Evolutionary conservation across 164 flowering plant species (phyloP).

Genomic region (Warburgia ugandensis): DNA sequence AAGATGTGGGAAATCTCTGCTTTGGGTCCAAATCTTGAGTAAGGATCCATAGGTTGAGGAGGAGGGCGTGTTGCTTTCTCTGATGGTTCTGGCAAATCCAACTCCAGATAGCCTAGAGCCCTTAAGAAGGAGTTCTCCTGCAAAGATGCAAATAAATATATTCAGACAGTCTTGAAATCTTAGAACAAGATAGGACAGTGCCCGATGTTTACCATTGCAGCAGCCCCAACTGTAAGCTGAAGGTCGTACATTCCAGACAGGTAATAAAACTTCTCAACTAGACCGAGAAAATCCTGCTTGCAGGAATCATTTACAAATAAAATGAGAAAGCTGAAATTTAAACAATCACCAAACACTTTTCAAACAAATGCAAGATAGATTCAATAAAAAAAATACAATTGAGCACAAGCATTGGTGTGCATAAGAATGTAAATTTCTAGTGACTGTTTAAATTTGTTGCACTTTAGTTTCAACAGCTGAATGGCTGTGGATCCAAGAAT

Average conservation of each 20-base stretch:
- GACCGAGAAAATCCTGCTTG: constrained; percentile 90
- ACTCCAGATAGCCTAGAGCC: constrained; percentile 65
- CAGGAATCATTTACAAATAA: no score
- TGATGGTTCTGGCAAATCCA: constrained; percentile 94
- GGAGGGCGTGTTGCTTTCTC: constrained; percentile 90
- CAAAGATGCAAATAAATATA: no score
- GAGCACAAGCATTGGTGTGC: no score
- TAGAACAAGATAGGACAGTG: constrained; percentile 1
- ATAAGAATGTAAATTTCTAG: no score
- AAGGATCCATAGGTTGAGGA: constrained; percentile 58
- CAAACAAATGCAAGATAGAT: no score
- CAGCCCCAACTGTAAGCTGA: constrained; percentile 86
- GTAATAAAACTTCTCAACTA: constrained; percentile 89
- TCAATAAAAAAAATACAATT: no score
- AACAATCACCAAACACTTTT: no score
- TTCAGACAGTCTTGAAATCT: no score
- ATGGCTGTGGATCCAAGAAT: no score
- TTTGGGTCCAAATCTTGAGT: constrained; percentile 67
- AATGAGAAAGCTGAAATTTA: no score
- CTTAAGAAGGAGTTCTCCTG: constrained; percentile 88
- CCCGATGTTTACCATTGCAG: constrained; percentile 66
- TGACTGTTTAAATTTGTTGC: no score
- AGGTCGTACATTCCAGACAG: constrained; percentile 87
- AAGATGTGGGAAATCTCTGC: constrained; percentile 87
- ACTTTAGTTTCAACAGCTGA: no score